Percentiles rank a stretch among this genome's conserved stretches.
These are phyloP conservation scores for Linaria vulgaris DNA, from an alignment of 257 asterid genomes.

Conservation along the genomic window DNA sequence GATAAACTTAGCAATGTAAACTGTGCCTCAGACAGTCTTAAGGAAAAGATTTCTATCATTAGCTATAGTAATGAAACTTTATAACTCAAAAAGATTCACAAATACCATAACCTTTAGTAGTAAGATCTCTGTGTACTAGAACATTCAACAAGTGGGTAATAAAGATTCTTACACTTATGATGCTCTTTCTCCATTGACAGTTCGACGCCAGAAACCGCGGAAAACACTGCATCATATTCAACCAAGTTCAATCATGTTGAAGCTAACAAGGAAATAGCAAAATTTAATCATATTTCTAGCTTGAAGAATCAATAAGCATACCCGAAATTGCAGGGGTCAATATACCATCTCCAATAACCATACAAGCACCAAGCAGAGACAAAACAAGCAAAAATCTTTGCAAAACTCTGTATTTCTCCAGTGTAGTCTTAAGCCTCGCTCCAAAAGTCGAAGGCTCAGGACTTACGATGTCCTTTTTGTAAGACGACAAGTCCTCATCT, in stretches of 20 bases:
- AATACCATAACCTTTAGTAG: conserved; percentile 17
- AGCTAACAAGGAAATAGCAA: conserved; percentile 8
- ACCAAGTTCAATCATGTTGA: conserved; percentile 17
- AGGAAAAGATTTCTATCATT: not conserved
- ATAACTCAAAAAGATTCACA: not conserved
- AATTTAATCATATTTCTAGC: not conserved
- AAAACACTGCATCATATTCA: conserved; percentile 60
- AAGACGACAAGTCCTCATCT: conserved; percentile 71
- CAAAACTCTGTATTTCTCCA: conserved; percentile 70
- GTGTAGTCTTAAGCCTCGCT: conserved; percentile 60
- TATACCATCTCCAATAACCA: conserved; percentile 95
- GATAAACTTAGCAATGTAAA: not conserved
- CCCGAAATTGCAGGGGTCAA: conserved; percentile 88
- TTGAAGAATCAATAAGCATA: conserved; percentile 25
- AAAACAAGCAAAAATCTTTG: conserved; percentile 67
- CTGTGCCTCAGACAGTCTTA: not conserved
- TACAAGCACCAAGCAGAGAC: conserved; percentile 94
- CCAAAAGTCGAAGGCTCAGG: conserved; percentile 63
- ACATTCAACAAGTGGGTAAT: conserved; percentile 1
- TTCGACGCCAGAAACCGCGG: conserved; percentile 92
- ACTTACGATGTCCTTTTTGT: conserved; percentile 55
- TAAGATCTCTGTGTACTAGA: conserved; percentile 10
- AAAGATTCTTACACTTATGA: conserved; percentile 69
- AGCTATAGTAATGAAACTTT: not conserved
- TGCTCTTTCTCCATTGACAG: conserved; percentile 78